A percentile compares a stretch with the other conserved stretches of the same genome.
phyloP scores from a whole-genome alignment of 805 yeast species.

The Wickerhamomyces queroliae region DNA sequence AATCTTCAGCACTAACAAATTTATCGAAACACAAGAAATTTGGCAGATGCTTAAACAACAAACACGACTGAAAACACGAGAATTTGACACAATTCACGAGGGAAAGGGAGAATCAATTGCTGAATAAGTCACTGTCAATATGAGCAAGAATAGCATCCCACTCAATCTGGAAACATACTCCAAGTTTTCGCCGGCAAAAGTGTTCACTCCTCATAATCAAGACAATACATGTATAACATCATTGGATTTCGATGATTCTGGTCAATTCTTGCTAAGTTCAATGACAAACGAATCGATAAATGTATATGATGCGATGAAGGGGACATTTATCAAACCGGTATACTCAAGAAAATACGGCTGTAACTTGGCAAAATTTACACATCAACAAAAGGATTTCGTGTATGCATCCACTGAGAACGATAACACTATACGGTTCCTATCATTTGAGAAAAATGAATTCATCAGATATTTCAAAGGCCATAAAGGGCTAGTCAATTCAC shows the following conservation, averaged over 20 bases:
- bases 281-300: constrained; percentile 82
- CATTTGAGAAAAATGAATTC: constrained; percentile 72
- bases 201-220: constrained; percentile 41
- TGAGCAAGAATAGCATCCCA: background rate
- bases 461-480: constrained; percentile 88
- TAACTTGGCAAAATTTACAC: constrained; percentile 80
- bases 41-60: too few species aligned
- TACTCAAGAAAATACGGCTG: constrained; percentile 91
- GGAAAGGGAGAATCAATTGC: too few species aligned
- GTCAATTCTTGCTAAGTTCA: constrained; percentile 67
- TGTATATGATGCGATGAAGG: constrained; percentile 68
- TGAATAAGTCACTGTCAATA: background rate
- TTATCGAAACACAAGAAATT: too few species aligned
- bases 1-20: too few species aligned
- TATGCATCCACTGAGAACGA: constrained; percentile 83
- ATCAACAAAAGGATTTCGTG: constrained; percentile 61
- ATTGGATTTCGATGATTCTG: constrained; percentile 77
- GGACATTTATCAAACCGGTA: constrained; percentile 61
- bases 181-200: constrained; percentile 38
- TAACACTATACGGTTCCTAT: constrained; percentile 68
- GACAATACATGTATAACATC: constrained; percentile 56
- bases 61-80: too few species aligned
- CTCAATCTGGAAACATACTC: constrained; percentile 20
- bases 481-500: constrained; percentile 61
- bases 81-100: too few species aligned